Conservation (phyloP, 441 rosid genomes). For the Corymbia calophylla region DNA sequence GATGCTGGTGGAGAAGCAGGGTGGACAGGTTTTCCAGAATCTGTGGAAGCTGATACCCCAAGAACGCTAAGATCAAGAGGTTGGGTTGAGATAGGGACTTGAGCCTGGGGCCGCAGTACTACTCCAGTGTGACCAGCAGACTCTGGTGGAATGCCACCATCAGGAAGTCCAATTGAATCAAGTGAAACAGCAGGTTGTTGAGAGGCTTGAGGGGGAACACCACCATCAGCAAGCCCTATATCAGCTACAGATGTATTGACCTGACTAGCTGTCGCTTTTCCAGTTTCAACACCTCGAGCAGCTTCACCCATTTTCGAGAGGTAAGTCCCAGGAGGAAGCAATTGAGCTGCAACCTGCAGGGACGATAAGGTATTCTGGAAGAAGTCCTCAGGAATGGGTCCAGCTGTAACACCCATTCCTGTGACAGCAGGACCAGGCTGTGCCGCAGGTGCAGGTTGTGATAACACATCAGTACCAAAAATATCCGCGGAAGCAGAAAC, state of each 20-base stretch:
- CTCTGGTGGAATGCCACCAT: conserved; percentile 86
- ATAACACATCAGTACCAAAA: conserved; percentile 48
- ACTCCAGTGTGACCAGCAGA: conserved; percentile 30
- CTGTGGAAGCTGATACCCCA: conserved; percentile 57
- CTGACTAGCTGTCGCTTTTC: conserved; percentile 30
- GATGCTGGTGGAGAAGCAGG: conserved; percentile 51
- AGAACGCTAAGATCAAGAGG: conserved; percentile 96
- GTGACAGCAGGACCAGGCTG: conserved; percentile 43
- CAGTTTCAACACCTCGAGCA: conserved; percentile 38
- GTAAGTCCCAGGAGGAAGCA: conserved; percentile 89
- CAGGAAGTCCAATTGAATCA: conserved; percentile 69
- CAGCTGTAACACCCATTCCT: conserved; percentile 41
- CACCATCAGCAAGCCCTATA: conserved; percentile 75
- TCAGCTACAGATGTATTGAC: conserved; percentile 29
- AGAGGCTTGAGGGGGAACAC: conserved; percentile 58
- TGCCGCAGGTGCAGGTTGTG: conserved; percentile 34
- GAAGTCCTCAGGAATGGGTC: conserved; percentile 94
- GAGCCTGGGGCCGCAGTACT: conserved; percentile 35
- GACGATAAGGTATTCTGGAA: conserved; percentile 91
- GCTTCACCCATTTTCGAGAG: conserved; percentile 69
- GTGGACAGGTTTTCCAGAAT: conserved; percentile 57
- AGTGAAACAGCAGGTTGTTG: conserved; percentile 38
- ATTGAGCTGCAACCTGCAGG: conserved; percentile 70
- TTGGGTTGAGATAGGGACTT: conserved; percentile 43
- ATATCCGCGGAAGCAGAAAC: conserved; percentile 55